These are phyloP conservation scores for Eucalyptus albens DNA, from an alignment of 345 rosid genomes.

Conservation along the genomic window DNA sequence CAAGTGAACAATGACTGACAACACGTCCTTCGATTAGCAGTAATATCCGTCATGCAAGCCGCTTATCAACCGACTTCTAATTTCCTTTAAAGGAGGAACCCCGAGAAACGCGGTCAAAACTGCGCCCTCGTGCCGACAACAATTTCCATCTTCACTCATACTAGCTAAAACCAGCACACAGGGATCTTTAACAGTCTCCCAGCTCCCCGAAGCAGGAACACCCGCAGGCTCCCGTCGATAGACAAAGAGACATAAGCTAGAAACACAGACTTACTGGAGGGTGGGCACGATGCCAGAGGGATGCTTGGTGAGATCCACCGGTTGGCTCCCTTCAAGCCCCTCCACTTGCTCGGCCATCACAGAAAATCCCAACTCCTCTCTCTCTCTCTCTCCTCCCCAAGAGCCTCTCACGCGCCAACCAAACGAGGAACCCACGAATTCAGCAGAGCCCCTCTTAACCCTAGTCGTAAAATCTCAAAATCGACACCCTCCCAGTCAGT, in stretches of 20 bases:
- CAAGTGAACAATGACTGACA: background rate
- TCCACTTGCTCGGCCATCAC: conserved; percentile 59
- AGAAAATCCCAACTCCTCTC: background rate
- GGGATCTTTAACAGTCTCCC: background rate
- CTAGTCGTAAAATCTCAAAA: background rate
- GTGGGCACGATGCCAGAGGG: conserved; percentile 95
- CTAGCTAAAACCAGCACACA: background rate
- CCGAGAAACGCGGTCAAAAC: background rate
- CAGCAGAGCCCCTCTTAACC: background rate
- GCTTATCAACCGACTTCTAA: background rate
- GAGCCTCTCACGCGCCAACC: background rate
- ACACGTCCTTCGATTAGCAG: background rate
- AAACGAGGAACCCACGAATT: background rate
- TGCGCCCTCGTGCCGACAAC: background rate
- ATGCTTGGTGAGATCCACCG: conserved; percentile 85
- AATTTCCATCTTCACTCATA: background rate
- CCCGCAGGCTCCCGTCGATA: background rate
- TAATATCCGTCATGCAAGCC: background rate
- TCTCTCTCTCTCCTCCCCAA: background rate
- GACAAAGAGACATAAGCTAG: background rate
- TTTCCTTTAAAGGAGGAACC: background rate
- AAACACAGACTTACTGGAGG: conserved; percentile 61
- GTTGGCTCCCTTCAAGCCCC: conserved; percentile 75
- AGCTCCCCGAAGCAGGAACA: background rate
- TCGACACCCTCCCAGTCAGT: background rate